Base-by-base conservation (phyloP, 2,329 filamentous ascomycete species). In the Diaporthe velutina region DNA sequence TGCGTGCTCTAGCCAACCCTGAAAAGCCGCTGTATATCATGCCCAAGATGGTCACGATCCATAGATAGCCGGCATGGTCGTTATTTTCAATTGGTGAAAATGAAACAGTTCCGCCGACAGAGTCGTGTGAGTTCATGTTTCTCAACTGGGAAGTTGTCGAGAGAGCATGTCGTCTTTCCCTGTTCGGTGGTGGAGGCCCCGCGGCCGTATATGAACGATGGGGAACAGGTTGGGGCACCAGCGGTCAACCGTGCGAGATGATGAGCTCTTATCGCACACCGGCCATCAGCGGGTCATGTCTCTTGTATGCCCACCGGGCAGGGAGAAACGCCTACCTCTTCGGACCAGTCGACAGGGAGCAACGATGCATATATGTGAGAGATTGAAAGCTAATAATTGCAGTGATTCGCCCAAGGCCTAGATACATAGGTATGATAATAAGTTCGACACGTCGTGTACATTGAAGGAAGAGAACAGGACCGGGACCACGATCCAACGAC, bases 21-120 rank as follows among this genome's bases (percentile, higher is more conserved):
- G 73, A 60, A 13, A 71, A 30, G 38, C 45, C 38, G 35, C 50
- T 72, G 30, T 72, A 74, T 19, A 72, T 60, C 7, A 58, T 22
- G 19, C 38, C 50, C 73, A 72, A 13, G 25, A 71, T 72, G 25
- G 50, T 67, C 6, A 55, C 68, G 7, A 74, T 74, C 73, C 68
- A 73, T n/a, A 74, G n/a, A 28, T 67, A 71, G 2, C 58, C 73
- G 12, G 58, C 58, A 48, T 74, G 73, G 22, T 72, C 60, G n/a
- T 55, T 50, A 2, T 58, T 15, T 17, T 28, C 25, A 42, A 70
- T 71, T 4, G 73, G 57, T 38, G 73, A 60, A 45, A 64, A 42
- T 30, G 38, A 13, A 54, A 40, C 30, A 15, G 73, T 19, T 17
- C 30, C 52, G 19, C 30, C 28, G n/a, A 19, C 7, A 9, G 17